Percentiles rank a stretch among this genome's conserved stretches.
Evolutionary conservation across 1,284 basidiomycete genomes (phyloP).

Genomic region (Pyrrhoderma noxium): DNA sequence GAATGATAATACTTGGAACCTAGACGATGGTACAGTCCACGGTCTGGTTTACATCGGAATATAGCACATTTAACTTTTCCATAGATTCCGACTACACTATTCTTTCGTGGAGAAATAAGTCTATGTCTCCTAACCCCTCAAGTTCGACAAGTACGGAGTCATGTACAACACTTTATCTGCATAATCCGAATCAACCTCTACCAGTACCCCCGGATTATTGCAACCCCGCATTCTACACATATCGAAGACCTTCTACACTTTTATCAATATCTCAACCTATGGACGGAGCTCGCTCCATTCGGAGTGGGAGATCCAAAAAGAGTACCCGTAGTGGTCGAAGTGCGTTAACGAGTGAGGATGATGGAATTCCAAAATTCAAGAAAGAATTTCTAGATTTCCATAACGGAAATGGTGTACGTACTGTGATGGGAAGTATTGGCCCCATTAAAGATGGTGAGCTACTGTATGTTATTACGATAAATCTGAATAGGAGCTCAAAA

Average conservation of each 20-base stretch:
- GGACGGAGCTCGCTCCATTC: constrained; percentile 24
- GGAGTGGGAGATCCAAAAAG: constrained; percentile 36
- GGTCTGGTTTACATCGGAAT: constrained; percentile 6
- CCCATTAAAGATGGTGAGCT: constrained; percentile 78
- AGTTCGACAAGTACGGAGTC: constrained; percentile 21
- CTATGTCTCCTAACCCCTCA: constrained; percentile 21
- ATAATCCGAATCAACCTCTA: constrained; percentile 51
- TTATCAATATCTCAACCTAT: constrained; percentile 26
- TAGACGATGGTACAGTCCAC: constrained; percentile 60
- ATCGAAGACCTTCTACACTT: constrained; percentile 33
- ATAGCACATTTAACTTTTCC: not conserved
- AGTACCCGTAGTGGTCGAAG: constrained; percentile 25
- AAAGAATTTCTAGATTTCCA: constrained; percentile 83
- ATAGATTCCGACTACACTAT: constrained; percentile 75
- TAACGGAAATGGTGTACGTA: constrained; percentile 86
- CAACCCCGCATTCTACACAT: constrained; percentile 66
- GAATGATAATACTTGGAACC: constrained; percentile 65
- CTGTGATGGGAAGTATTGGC: constrained; percentile 87
- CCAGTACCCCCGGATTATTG: constrained; percentile 54
- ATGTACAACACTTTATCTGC: constrained; percentile 52
- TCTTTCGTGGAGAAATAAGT: constrained; percentile 61
- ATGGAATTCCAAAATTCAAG: constrained; percentile 54
- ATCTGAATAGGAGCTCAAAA: constrained; percentile 8
- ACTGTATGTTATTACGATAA: constrained; percentile 4
- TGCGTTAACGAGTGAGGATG: constrained; percentile 28